Percentiles rank a stretch among this genome's conserved stretches.
phyloP scores from a whole-genome alignment of 1,139 yeast genomes.

The Hansenula anomala region DNA sequence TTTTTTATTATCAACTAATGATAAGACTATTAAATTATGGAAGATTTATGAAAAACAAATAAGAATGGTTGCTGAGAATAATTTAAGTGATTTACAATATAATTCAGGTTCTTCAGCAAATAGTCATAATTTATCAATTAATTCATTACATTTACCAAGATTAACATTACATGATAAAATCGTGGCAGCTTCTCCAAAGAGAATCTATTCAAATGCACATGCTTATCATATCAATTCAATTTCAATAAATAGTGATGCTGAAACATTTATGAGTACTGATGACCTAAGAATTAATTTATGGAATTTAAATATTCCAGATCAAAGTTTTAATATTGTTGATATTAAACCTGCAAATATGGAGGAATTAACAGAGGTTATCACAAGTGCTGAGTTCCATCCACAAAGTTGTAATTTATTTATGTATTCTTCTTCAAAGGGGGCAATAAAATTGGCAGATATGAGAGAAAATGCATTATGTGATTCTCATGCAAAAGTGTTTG shows the following conservation, averaged over 20 bases:
- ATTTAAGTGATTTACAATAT: slow-evolving; percentile 36
- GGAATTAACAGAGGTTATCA: slow-evolving; percentile 95
- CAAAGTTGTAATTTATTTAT: slow-evolving; percentile 86
- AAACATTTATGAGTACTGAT: slow-evolving; percentile 89
- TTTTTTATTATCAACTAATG: slow-evolving; percentile 86
- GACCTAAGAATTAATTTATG: slow-evolving; percentile 94
- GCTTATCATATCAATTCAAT: slow-evolving; percentile 97
- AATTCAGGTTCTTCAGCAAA: slow-evolving; percentile 8
- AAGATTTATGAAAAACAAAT: slow-evolving; percentile 89
- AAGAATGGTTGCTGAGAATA: slow-evolving; percentile 88
- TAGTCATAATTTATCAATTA: slow-evolving; percentile 21
- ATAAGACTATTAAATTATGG: slow-evolving; percentile 97
- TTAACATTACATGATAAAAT: slow-evolving; percentile 90
- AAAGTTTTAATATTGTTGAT: slow-evolving; percentile 93
- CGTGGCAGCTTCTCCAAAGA: slow-evolving; percentile 91
- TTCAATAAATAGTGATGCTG: slow-evolving; percentile 92
- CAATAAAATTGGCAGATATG: slow-evolving; percentile 95
- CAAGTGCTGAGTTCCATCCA: slow-evolving; percentile 98
- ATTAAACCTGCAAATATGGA: slow-evolving; percentile 99
- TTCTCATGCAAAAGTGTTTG: slow-evolving; percentile 81
- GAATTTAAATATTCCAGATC: slow-evolving; percentile 94
- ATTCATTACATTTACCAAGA: slow-evolving; percentile 71
- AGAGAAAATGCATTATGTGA: slow-evolving; percentile 94
- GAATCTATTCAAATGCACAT: slow-evolving; percentile 91
- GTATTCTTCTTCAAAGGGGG: slow-evolving; percentile 97